These are phyloP conservation scores for Paragyromitra xinjiangensis DNA, from an alignment of 495 filamentous ascomycete species.

Conservation along the genomic window DNA sequence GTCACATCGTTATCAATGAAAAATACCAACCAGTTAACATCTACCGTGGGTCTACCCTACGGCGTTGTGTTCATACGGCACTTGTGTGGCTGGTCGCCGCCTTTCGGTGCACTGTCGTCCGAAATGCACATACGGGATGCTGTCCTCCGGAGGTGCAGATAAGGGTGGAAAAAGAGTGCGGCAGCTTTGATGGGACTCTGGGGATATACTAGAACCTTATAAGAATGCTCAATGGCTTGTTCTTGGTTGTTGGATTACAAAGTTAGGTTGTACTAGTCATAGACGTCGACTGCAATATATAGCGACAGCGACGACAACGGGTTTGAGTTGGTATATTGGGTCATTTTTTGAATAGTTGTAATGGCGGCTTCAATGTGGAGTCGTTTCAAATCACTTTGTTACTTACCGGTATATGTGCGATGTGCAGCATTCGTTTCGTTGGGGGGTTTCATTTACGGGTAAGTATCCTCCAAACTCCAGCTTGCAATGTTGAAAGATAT, in stretches of 20 bases:
- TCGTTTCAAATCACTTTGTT: conserved; percentile 17
- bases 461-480: not conserved
- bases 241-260: not conserved
- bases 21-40: too few relatives aligned
- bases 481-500: not conserved
- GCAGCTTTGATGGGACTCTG: not conserved
- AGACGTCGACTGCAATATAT: not conserved
- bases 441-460: conserved; percentile 47
- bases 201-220: not conserved
- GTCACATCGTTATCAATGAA: not conserved
- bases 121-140: conserved; percentile 22
- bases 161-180: conserved; percentile 16
- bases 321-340: not conserved
- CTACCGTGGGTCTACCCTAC: too few relatives aligned
- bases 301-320: not conserved
- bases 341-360: not conserved
- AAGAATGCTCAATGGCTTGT: not conserved
- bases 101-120: conserved; percentile 28
- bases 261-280: not conserved
- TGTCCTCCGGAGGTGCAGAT: conserved; percentile 21
- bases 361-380: conserved; percentile 23
- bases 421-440: conserved; percentile 46
- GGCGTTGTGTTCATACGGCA: not conserved
- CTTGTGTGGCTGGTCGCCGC: conserved; percentile 14
- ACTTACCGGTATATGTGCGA: conserved; percentile 40